Evolutionary conservation across 139 green algal species (phyloP), one percentile per base, ranked within the genome.

Genomic region (Chlorella sp.): DNA sequence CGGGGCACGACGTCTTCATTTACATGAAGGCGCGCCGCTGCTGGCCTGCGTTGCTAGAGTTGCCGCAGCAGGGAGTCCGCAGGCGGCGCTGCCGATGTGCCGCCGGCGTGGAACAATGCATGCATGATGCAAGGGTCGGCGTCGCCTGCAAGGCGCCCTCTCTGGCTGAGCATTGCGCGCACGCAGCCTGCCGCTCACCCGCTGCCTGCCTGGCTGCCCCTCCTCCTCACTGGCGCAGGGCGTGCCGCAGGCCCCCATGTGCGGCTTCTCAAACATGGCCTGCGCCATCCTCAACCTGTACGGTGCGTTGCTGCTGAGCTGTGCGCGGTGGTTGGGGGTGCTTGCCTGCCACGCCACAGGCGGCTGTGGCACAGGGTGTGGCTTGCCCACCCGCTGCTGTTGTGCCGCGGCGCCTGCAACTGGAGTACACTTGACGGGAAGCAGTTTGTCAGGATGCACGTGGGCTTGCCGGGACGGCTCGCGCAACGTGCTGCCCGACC

Each of bases 181-280:
- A 20, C 60, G 60, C 60, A 20, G 17, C 51, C 56, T 51, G 0
- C 30, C 28, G 3, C 22, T 34, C 36, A 60, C 58, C 36, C 4
- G 24, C 51, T 73, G 32, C 78, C 62, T 26, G 40, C n/a, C 16
- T 26, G 1, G 24, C 30, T 64, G 40, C 17, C 40, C 7, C 32
- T 54, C 0, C 58, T 84, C n/a, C n/a, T n/a, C n/a, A n/a, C n/a
- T n/a, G n/a, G n/a, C n/a, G 77, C 88, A 93, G 93, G 96, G 88
- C 83, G 85, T 84, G 73, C 96, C 90, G 76, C 85, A 92, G 43
- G 90, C 92, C 20, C 96, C 96, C 0, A 90, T 94, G 88, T 99
- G 96, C 72, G 96, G 96, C 43, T 99, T 99, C 90, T 97, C 93
- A 88, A 96, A 95, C 78, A 96, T 95, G 90, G 96, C 93, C 26